Evolutionary conservation across 78 protist genomes (phyloP).

Genomic region (Salpingoeca rosetta): DNA sequence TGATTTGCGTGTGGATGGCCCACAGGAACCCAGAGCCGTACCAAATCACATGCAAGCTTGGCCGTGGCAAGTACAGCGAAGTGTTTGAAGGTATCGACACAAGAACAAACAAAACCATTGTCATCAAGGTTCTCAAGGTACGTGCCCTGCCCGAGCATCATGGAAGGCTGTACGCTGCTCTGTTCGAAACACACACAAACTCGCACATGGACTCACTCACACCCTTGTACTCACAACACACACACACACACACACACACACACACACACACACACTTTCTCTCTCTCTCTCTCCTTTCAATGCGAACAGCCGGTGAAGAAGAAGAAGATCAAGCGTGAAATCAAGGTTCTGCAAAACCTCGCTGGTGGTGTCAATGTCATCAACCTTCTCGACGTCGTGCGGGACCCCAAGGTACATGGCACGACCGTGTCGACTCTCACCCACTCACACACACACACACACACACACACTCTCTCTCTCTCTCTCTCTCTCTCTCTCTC

Average conservation of each 20-base stretch:
- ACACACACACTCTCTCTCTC: not conserved
- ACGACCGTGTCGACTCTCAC: not conserved
- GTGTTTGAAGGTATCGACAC: constrained; percentile 93
- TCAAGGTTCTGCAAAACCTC: constrained; percentile 92
- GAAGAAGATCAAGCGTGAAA: constrained; percentile 94
- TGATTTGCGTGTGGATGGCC: too few species aligned
- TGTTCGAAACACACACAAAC: too few species aligned
- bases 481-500: not conserved
- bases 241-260: too few species aligned
- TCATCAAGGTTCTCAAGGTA: constrained; percentile 59
- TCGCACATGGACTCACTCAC: too few species aligned
- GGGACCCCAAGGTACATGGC: constrained; percentile 63
- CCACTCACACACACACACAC: too few species aligned
- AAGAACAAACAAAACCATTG: constrained; percentile 38
- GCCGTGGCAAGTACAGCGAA: constrained; percentile 99
- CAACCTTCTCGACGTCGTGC: constrained; percentile 86
- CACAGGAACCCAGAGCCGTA: constrained; percentile 77
- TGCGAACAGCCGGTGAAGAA: constrained; percentile 33
- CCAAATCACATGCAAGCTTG: constrained; percentile 88
- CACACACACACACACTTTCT: too few species aligned
- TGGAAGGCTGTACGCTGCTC: too few species aligned
- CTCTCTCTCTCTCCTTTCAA: not conserved
- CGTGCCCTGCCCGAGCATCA: too few species aligned
- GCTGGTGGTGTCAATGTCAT: constrained; percentile 93
- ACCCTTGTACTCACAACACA: too few species aligned